These are phyloP conservation scores for Cercospora beticola DNA, from an alignment of 2,329 filamentous ascomycete species.

Conservation along the genomic window DNA sequence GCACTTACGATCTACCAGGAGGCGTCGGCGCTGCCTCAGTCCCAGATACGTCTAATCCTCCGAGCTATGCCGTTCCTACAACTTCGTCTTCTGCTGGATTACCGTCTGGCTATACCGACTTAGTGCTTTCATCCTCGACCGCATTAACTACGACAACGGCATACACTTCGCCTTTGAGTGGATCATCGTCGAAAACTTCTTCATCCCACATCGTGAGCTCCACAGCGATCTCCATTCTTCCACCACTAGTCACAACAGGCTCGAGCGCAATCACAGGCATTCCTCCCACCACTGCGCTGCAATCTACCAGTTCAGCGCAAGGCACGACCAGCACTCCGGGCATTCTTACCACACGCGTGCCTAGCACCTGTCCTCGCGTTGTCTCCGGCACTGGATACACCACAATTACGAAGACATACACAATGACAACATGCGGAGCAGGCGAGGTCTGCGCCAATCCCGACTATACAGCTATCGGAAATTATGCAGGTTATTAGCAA, in stretches of 20 bases:
- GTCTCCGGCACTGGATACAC: constrained; percentile 31
- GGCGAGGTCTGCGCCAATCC: constrained; percentile 33
- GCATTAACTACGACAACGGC: constrained; percentile 20
- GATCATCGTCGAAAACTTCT: constrained; percentile 19
- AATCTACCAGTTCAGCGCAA: not conserved
- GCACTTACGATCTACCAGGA: constrained; percentile 25
- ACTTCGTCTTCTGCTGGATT: constrained; percentile 18
- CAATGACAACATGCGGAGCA: constrained; percentile 34
- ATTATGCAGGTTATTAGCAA: constrained; percentile 23
- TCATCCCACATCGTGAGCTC: constrained; percentile 28
- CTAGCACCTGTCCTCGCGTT: constrained; percentile 15
- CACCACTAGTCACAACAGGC: not conserved
- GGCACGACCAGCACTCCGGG: not conserved
- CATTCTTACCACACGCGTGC: not conserved
- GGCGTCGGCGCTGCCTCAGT: constrained; percentile 27
- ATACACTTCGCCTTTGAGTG: constrained; percentile 22
- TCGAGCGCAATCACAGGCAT: not conserved
- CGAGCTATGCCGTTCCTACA: constrained; percentile 19
- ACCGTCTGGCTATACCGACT: not conserved
- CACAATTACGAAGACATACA: constrained; percentile 36
- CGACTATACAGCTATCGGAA: constrained; percentile 26
- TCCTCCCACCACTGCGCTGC: not conserved
- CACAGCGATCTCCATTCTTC: not conserved
- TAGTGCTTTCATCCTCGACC: not conserved
- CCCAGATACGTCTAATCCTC: constrained; percentile 11